These are phyloP conservation scores for Sporothrix brunneoviolacea DNA, from an alignment of 2,329 filamentous ascomycete species.

Conservation along the genomic window DNA sequence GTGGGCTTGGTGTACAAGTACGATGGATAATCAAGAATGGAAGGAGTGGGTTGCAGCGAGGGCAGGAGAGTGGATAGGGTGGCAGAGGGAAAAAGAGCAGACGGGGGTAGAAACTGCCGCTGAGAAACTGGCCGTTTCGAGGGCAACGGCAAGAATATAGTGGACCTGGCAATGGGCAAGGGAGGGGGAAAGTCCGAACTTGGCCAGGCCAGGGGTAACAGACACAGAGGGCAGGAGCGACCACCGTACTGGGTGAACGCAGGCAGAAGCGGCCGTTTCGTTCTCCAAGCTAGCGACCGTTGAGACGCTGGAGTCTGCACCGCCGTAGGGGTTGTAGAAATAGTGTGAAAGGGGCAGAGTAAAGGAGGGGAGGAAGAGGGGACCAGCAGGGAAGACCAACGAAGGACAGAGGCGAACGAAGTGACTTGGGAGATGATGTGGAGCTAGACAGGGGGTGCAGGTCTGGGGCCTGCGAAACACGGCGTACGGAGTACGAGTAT, in stretches of 20 bases:
- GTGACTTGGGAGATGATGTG: slow-evolving; percentile 6
- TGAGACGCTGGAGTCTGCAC: not conserved
- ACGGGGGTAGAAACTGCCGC: not conserved
- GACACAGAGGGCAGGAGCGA: too few species aligned
- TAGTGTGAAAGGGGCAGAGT: not conserved
- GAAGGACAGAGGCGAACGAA: not conserved
- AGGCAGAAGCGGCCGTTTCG: too few species aligned
- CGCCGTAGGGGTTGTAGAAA: too few species aligned
- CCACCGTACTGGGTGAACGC: too few species aligned
- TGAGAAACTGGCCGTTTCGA: slow-evolving; percentile 3
- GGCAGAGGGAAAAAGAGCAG: not conserved
- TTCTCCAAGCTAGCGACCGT: not conserved
- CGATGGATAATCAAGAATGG: slow-evolving; percentile 3
- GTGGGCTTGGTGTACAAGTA: not conserved
- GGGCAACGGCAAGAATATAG: not conserved
- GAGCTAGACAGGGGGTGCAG: slow-evolving; percentile 5
- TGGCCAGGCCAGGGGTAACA: too few species aligned
- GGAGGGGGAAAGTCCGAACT: not conserved
- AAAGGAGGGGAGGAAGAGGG: not conserved
- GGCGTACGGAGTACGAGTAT: too few species aligned
- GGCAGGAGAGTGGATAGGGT: not conserved
- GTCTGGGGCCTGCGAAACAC: not conserved
- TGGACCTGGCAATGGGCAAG: not conserved
- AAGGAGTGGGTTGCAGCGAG: not conserved
- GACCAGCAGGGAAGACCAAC: not conserved